These are phyloP conservation scores for Paecilomyces variotii DNA, from an alignment of 2,329 filamentous ascomycete species.

Conservation along the genomic window DNA sequence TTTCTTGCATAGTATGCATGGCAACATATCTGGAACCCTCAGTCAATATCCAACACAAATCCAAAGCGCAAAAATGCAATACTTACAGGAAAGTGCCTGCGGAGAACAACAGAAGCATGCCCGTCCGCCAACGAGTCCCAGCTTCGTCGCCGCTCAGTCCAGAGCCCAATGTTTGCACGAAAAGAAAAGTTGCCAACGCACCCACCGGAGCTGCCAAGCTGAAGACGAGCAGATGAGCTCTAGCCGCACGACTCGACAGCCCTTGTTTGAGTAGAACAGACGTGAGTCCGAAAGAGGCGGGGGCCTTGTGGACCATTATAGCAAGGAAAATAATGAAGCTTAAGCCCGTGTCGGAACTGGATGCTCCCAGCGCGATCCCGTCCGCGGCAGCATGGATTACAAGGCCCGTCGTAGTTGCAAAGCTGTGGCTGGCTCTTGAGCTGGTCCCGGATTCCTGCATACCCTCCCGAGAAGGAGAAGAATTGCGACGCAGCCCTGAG, in stretches of 20 bases:
- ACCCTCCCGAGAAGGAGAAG: constrained; percentile 32
- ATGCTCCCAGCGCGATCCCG: constrained; percentile 91
- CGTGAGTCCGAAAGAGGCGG: constrained; percentile 88
- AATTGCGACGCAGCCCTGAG: constrained; percentile 41
- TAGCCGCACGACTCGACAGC: constrained; percentile 73
- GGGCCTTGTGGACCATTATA: constrained; percentile 96
- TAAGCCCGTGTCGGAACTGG: constrained; percentile 68
- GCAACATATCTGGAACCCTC: constrained; percentile 67
- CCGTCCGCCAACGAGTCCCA: constrained; percentile 75
- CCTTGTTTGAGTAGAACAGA: constrained; percentile 86
- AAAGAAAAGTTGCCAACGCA: constrained; percentile 72
- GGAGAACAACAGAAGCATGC: constrained; percentile 87
- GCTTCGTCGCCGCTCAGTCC: constrained; percentile 46
- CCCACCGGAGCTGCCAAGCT: constrained; percentile 84
- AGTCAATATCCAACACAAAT: constrained; percentile 2
- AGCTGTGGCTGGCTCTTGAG: constrained; percentile 40
- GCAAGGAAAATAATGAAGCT: constrained; percentile 91
- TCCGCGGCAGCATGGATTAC: constrained; percentile 94
- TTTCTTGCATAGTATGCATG: constrained; percentile 95
- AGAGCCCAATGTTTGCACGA: constrained; percentile 62
- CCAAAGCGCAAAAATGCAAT: neutral
- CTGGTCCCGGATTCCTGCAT: constrained; percentile 24
- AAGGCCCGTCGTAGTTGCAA: constrained; percentile 86
- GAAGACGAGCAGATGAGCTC: constrained; percentile 82
- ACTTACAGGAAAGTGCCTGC: constrained; percentile 90